Evolutionary conservation across 1,284 basidiomycete species (phyloP), one percentile per base, ranked within the genome.

Genomic region (Irpex lacteus): DNA sequence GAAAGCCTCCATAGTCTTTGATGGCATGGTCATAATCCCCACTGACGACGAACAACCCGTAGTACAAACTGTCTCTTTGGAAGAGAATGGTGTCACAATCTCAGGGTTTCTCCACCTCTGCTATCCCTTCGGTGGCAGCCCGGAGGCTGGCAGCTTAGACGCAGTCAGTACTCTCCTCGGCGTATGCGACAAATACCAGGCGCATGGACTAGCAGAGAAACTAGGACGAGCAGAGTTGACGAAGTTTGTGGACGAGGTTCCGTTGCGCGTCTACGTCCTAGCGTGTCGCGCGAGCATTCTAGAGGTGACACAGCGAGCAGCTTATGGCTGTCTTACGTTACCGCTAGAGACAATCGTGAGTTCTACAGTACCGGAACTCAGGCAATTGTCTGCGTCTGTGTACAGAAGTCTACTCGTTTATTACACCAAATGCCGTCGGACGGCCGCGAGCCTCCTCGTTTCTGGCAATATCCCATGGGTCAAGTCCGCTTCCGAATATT

Each of bases 111-210:
- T 34, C 32, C 32, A 67, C 13, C 65, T 69, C 47, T 66, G 65
- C 34, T 69, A 70, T 55, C 69, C 69, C 32, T 34, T 34, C 11
- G 52, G 67, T 49, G 56, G 56, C 21, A 38, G 63, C 13, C 63
- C 68, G 4, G 36, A 61, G 2, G 34, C 69, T 9, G 47, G 19
- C 8, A 52, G 34, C 19, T 21, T 68, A 6, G 62, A 60, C 5
- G 57, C 61, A 11, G 61, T 64, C 15, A 58, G 60, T 19, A 52
- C 49, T n/a, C 61, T 69, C 9, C 57, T 70, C 18, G 60, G 47
- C 11, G 70, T 63, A 5, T 66, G 64, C 11, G 49, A 60, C 11
- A 71, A 69, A 47, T 68, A 68, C 52, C 60, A 67, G 7, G 64
- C 68, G 63, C 37, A 59, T 3, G 59, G 18, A 15, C n/a, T 60